Base-by-base conservation (phyloP, 108 stramenopile species). In the Pseudonitzschia delicatissima region DNA sequence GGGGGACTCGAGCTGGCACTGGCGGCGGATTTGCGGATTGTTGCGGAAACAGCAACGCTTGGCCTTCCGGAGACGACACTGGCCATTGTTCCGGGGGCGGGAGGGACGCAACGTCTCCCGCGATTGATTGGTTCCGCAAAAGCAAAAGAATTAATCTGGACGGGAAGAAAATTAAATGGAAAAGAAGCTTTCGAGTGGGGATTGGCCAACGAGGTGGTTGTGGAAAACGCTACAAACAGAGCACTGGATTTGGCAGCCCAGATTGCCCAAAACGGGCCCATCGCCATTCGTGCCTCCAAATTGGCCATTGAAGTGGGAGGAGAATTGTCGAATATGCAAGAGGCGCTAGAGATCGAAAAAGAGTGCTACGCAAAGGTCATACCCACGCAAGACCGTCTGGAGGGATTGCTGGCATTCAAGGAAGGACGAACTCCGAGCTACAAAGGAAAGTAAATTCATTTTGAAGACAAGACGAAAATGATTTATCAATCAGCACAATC, bases 61-160 rank as follows among this genome's bases (percentile, higher is more conserved):
- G 93, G 91, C 6, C 58, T 92, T 8, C 87, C 88, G 1, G 93
- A 95, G 74, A 90, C 90, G 2, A 74, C 76, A 32, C 65, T 95
- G 42, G 93, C 86, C 18, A 92, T 95, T 70, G 82, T 95, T 27
- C 93, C 93, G 1, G 90, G 90, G 25, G 90, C 90, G 12, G 90
- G 90, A 17, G 90, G 90, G 12, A 91, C 87, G 4, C 90, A 91
- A 69, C 72, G 90, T 36, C 64, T 91, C 17, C 85, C 90, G 11
- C 68, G 90, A 21, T 47, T 91, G 40, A 74, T 91, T 31, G 88
- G 88, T 36, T 75, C 51, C 34, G 76, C 83, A 3, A 64, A 72
- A 33, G 86, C 86, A 7, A 91, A 86, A 60, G 84, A 91, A 71
- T 69, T 91, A n/a, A 85, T 91, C 7, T 86, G 84, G 73, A 84